Base-by-base conservation (phyloP, 1,284 basidiomycete genomes). In the Sporisorium graminicola region DNA sequence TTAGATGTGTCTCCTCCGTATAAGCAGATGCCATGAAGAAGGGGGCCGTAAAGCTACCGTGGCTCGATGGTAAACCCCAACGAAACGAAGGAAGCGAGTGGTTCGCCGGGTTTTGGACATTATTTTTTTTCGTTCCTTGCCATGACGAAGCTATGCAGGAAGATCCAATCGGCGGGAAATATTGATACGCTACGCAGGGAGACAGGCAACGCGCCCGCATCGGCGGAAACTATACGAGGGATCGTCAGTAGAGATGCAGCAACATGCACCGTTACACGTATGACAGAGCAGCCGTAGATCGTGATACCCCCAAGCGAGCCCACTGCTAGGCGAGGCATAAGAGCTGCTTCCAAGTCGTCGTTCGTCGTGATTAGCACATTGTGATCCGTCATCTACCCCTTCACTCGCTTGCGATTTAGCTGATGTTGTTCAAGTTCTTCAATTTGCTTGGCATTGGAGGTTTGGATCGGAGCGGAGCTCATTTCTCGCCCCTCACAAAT, bases 91-190 rank as follows among this genome's bases (percentile, higher is more conserved):
- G 13, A 3, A 35, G 31, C n/a, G n/a, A n/a, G n/a, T 12, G 37
- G 37, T 40, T 40, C 37, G 37, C 37, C 16, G 37, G 10, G 6
- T 31, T 31, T 31, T 22, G 18, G 4, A 22, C 22, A 4, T 16
- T n/a, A 26, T 24, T 29, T 49, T 29, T 8, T 49, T 29, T 7
- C 24, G 22, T 14, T 29, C 27, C 27, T 6, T 49, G 22, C 27
- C 47, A 49, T 49, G 47, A 49, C 47, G 47, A 49, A 18, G 47
- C 47, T 29, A 29, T 49, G 47, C 47, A 49, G 24, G 27, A n/a
- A 26, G 24, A 22, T 49, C 47, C 47, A 49, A 29, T 49, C 47
- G 47, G 27, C 47, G 47, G 22, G 24, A n/a, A n/a, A n/a, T n/a
- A n/a, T n/a, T n/a, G n/a, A n/a, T n/a, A n/a, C n/a, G n/a, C n/a